Evolutionary conservation across 371 early-diverging fungal species (phyloP).

Genomic region (Lichtheimia corymbifera): DNA sequence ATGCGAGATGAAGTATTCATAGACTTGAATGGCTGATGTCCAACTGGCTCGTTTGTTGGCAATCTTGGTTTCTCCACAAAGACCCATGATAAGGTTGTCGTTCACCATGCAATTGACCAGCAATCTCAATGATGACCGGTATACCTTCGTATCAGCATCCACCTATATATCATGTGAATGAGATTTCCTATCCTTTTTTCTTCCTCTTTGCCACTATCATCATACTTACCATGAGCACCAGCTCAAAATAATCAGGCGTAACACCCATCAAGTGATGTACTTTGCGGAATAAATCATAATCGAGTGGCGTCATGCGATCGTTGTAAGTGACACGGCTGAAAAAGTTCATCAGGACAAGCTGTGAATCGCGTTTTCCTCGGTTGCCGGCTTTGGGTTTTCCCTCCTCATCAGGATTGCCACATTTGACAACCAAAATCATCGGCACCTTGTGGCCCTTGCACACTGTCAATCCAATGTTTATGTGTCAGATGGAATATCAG

Average conservation of each 20-base stretch:
- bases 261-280: constrained; percentile 74
- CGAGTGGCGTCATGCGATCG: constrained; percentile 83
- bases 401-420: constrained; percentile 70
- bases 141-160: constrained; percentile 91
- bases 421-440: constrained; percentile 81
- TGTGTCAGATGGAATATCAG: constrained; percentile 31
- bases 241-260: constrained; percentile 81
- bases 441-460: constrained; percentile 61
- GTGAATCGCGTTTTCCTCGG: constrained; percentile 94
- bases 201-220: too few species aligned
- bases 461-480: constrained; percentile 28
- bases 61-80: constrained; percentile 87
- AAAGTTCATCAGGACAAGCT: constrained; percentile 92
- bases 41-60: constrained; percentile 84
- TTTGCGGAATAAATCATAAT: constrained; percentile 85
- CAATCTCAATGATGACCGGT: constrained; percentile 68
- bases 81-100: constrained; percentile 81
- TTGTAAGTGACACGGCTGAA: constrained; percentile 81
- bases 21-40: constrained; percentile 95
- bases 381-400: constrained; percentile 82
- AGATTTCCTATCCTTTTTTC: not conserved
- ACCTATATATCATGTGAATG: constrained; percentile 24
- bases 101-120: constrained; percentile 79
- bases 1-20: constrained; percentile 96
- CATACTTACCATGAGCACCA: constrained; percentile 74